Conservation (phyloP, 2,329 filamentous ascomycete species). For the Fusarium armeniacum region DNA sequence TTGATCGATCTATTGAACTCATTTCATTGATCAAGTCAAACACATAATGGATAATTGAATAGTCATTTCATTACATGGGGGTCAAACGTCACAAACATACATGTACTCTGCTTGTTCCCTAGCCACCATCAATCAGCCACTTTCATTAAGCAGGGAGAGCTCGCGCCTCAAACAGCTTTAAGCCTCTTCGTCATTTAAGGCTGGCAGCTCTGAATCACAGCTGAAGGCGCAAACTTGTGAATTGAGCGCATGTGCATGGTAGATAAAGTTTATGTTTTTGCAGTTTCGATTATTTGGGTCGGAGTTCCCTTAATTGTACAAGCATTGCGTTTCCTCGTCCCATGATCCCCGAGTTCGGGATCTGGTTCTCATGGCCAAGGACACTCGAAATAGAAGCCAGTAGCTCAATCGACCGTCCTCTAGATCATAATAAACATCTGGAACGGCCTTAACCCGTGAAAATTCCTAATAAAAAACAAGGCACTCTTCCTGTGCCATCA, state of each 20-base stretch:
- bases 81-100: not conserved
- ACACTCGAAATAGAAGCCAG: constrained; percentile 39
- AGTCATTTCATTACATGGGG: not conserved
- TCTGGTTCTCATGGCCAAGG: constrained; percentile 46
- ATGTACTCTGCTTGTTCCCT: not conserved
- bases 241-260: not conserved
- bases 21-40: not conserved
- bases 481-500: constrained; percentile 58
- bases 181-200: constrained; percentile 7
- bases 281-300: constrained; percentile 42
- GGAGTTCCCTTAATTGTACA: constrained; percentile 51
- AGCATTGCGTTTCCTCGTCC: constrained; percentile 49
- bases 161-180: constrained; percentile 5
- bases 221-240: no score
- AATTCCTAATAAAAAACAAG: constrained; percentile 56
- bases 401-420: constrained; percentile 50
- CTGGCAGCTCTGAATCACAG: no score
- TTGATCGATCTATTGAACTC: not conserved
- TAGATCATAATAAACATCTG: constrained; percentile 53
- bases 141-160: not conserved
- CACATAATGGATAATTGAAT: not conserved
- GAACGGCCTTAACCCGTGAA: constrained; percentile 54
- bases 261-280: constrained; percentile 22
- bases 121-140: constrained; percentile 10
- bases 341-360: constrained; percentile 45